These are phyloP conservation scores for Oropetium thomaeum DNA, from an alignment of 176 grass and related monocot genomes.

Conservation along the genomic window DNA sequence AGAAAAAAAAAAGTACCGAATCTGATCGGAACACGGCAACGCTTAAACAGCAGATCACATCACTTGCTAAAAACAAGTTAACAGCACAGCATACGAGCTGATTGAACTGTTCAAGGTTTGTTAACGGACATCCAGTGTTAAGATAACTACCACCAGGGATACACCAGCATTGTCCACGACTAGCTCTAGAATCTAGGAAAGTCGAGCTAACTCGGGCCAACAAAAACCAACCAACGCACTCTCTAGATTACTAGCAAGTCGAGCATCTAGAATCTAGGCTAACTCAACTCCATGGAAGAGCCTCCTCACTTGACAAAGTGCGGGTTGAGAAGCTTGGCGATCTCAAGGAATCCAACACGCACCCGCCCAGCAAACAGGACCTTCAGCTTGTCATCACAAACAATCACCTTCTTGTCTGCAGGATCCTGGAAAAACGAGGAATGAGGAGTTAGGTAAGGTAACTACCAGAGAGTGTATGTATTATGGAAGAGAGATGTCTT, in stretches of 20 bases:
- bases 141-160: background rate
- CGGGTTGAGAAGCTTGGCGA: conserved; percentile 74
- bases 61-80: conserved; percentile 12
- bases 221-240: conserved; percentile 25
- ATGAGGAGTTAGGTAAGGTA: background rate
- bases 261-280: conserved; percentile 28
- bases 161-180: background rate
- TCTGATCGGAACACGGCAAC: background rate
- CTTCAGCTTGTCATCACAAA: conserved; percentile 92
- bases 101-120: background rate
- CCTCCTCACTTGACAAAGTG: conserved; percentile 67
- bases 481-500: background rate
- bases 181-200: conserved; percentile 18
- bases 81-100: background rate
- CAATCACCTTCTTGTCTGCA: conserved; percentile 64
- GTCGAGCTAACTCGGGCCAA: conserved; percentile 29
- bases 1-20: no score
- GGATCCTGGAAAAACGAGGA: conserved; percentile 60
- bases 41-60: background rate
- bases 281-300: conserved; percentile 17
- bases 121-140: background rate
- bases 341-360: conserved; percentile 86
- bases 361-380: conserved; percentile 68
- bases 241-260: background rate
- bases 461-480: background rate